Evolutionary conservation across 352 stramenopile species (phyloP), one percentile per base, ranked within the genome.

Genomic region (Thalassiosira mediterranea): DNA sequence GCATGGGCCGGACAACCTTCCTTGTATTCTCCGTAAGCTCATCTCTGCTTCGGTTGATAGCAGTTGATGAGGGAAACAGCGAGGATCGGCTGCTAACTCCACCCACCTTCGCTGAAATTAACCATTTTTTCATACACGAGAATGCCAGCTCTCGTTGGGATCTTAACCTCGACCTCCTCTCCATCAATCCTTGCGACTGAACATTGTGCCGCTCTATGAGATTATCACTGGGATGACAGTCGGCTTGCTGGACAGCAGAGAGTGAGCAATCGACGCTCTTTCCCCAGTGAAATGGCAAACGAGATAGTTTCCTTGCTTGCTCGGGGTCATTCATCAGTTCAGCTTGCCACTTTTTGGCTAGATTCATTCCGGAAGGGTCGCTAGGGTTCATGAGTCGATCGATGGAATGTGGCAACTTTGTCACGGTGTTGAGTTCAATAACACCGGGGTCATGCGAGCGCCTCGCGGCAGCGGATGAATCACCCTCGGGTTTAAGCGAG

Each of bases 391-490:
- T 48, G 26, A 74, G 21, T 34, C 44, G 59, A 65, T 71, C 54
- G 5, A 77, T 69, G 13, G 70, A 82, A 38, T 54, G 31, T 13
- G 72, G 69, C 51, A 79, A 63, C 26, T 66, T 54, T 37, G 73
- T 67, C 53, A 60, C 42, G 25, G 68, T 62, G 13, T 53, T 76
- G 23, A 90, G 66, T 58, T 91, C 82, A 46, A 91, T 72, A 8
- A 87, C 73, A 23, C 86, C 86, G 42, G 83, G 77, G 60, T 90
- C 81, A 11, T 65, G 19, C 4, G 73, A 79, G 26, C 86, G 76
- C 67, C 86, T 83, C 57, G 83, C 73, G 58, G 81, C 80, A 51
- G 80, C 60, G 53, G 44, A 54, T 29, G 29, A 60, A 21, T 32
- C 44, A 38, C 19, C 73, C 1, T 13, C 40, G 34, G 31, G 28